These are phyloP conservation scores for Boletus edulis DNA, from an alignment of 768 basidiomycete species.

Conservation along the genomic window DNA sequence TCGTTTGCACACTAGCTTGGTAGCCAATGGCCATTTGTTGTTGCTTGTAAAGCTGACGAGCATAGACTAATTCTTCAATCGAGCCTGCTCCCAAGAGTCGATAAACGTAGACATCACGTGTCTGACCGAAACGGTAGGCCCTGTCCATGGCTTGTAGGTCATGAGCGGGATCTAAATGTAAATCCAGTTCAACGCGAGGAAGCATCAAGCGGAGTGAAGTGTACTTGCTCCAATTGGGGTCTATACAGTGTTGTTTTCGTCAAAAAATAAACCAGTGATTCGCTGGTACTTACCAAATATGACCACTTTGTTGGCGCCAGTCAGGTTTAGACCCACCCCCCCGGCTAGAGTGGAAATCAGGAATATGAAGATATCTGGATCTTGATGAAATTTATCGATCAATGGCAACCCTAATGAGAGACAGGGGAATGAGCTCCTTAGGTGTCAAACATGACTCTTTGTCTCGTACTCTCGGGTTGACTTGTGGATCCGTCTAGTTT, in stretches of 20 bases:
- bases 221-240: conserved; percentile 94
- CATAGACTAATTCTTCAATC: conserved; percentile 85
- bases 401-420: conserved; percentile 67
- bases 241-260: conserved; percentile 34
- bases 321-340: conserved; percentile 87
- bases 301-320: conserved; percentile 92
- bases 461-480: conserved; percentile 58
- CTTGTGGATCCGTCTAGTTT: conserved; percentile 79
- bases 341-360: conserved; percentile 91
- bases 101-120: conserved; percentile 80
- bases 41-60: conserved; percentile 89
- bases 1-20: conserved; percentile 77
- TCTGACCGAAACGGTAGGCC: conserved; percentile 85
- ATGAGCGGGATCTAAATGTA: conserved; percentile 80
- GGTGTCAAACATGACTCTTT: background rate
- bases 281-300: conserved; percentile 63
- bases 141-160: conserved; percentile 92
- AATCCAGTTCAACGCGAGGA: background rate
- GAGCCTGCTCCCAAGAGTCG: conserved; percentile 85
- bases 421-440: background rate
- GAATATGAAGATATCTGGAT: conserved; percentile 74
- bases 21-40: conserved; percentile 94
- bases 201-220: background rate
- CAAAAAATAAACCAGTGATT: background rate
- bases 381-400: conserved; percentile 80